Conservation (phyloP, 2,329 filamentous ascomycete genomes). For the Aureobasidium zeae region DNA sequence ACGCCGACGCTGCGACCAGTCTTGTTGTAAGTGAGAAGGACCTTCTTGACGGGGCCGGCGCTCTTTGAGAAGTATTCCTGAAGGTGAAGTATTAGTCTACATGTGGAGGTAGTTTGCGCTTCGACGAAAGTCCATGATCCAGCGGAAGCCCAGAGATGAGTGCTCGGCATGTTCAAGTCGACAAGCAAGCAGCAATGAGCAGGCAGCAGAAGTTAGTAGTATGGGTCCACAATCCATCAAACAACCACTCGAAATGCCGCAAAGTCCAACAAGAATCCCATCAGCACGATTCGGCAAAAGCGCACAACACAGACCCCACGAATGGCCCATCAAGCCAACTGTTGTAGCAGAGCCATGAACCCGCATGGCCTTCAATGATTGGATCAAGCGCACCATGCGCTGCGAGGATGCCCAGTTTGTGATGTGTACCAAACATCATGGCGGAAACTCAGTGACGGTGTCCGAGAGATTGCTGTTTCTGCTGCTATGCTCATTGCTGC, state of each 20-base stretch:
- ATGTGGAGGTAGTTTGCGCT: slow-evolving; percentile 11
- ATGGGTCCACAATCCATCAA: background rate
- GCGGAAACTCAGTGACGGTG: background rate
- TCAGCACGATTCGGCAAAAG: background rate
- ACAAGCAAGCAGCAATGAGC: slow-evolving; percentile 46
- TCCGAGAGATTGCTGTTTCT: background rate
- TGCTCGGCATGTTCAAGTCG: background rate
- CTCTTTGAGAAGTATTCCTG: slow-evolving; percentile 95
- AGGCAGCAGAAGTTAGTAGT: slow-evolving; percentile 46
- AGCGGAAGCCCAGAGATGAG: slow-evolving; percentile 20
- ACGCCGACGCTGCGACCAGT: slow-evolving; percentile 86
- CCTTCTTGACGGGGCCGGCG: slow-evolving; percentile 82
- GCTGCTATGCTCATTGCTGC: slow-evolving; percentile 48
- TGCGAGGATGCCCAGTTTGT: background rate
- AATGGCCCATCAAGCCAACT: background rate
- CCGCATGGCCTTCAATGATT: background rate
- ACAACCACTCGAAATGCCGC: background rate
- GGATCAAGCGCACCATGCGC: background rate
- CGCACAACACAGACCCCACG: no score
- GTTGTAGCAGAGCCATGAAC: background rate
- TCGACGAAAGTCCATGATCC: slow-evolving; percentile 22
- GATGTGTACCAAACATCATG: background rate
- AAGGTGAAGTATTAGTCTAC: slow-evolving; percentile 53
- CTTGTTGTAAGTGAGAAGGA: slow-evolving; percentile 86
- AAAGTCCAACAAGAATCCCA: no score